Evolutionary conservation across 768 basidiomycete species (phyloP).

Genomic region (Tulasnella calospora): DNA sequence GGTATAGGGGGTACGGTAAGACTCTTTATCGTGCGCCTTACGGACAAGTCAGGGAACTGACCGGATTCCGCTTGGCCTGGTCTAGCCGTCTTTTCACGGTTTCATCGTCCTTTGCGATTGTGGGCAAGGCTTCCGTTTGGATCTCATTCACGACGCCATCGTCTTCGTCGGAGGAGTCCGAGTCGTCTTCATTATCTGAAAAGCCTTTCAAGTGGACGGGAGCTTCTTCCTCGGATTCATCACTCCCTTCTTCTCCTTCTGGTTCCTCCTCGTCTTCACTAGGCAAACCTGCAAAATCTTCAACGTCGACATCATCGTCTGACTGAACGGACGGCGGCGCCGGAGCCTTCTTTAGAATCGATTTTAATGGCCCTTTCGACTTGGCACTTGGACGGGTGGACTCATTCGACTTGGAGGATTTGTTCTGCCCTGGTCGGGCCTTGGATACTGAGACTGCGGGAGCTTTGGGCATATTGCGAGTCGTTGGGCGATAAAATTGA

Average conservation of each 20-base stretch:
- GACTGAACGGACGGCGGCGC: background rate
- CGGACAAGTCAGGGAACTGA: constrained; percentile 39
- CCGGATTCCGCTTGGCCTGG: constrained; percentile 57
- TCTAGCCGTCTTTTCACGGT: constrained; percentile 58
- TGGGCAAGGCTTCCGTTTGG: constrained; percentile 63
- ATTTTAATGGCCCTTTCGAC: background rate
- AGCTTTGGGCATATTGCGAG: background rate
- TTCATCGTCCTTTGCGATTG: constrained; percentile 81
- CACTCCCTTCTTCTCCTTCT: constrained; percentile 31
- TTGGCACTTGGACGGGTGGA: background rate
- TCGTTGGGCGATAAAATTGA: background rate
- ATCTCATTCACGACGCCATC: constrained; percentile 48
- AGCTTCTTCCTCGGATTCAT: constrained; percentile 29
- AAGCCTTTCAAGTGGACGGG: constrained; percentile 57
- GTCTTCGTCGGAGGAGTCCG: constrained; percentile 71
- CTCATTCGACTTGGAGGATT: background rate
- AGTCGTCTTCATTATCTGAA: constrained; percentile 65
- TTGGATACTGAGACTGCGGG: background rate
- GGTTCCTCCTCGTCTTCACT: constrained; percentile 7
- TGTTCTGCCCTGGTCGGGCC: background rate
- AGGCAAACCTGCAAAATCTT: background rate
- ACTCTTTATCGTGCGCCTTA: constrained; percentile 33
- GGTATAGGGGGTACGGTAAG: constrained; percentile 25
- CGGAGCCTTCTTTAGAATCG: background rate
- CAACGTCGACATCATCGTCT: background rate